Base-by-base conservation (phyloP, 495 filamentous ascomycete species). In the Lineolata rhizophorae region DNA sequence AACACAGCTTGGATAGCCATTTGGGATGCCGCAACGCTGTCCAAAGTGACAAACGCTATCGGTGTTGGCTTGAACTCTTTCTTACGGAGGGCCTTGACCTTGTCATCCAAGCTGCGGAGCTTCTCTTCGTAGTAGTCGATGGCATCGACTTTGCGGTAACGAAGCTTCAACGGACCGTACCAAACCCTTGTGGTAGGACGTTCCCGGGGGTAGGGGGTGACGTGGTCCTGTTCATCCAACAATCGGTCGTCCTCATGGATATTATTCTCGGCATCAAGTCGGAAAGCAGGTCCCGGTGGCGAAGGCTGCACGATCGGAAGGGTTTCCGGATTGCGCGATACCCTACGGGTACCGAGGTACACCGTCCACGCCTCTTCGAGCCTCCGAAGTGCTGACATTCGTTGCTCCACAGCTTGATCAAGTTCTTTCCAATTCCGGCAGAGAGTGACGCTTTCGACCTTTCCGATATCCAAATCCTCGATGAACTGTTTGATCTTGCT, bases 11-110 rank as follows among this genome's bases (percentile, higher is more conserved):
- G 87, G 26, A 90, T 72, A 11, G 82, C 80, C 76, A 94, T 90
- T 57, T 97, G 87, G 45, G 65, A 70, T 15, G 83, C 70, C n/a
- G 81, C 76, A 37, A 85, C 81, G 12, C 82, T 91, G 50, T 93
- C 74, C 77, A 99, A 83, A 1, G 90, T 94, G 20, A 99, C 81
- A 49, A 95, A 95, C 4, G 90, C 90, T 20, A 90, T 58, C 26
- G 83, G 70, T 0, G 70, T 82, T 1, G 90, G 62, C 5, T 61
- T 54, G 45, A 78, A 94, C 11, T 75, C 70, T 47, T 84, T 84
- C 41, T 66, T 65, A 17, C 90, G 65, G 0, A 76, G 70, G 11
- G 40, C 49, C 14, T 49, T 48, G 26, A 99, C 84, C 42, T 73
- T 60, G 26, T 84, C 79, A 36, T 95, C 85, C 4, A 87, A 47